Evolutionary conservation across 179 eudicot species (phyloP), one percentile per base, ranked within the genome.

Genomic region (Patellifolia procumbens): DNA sequence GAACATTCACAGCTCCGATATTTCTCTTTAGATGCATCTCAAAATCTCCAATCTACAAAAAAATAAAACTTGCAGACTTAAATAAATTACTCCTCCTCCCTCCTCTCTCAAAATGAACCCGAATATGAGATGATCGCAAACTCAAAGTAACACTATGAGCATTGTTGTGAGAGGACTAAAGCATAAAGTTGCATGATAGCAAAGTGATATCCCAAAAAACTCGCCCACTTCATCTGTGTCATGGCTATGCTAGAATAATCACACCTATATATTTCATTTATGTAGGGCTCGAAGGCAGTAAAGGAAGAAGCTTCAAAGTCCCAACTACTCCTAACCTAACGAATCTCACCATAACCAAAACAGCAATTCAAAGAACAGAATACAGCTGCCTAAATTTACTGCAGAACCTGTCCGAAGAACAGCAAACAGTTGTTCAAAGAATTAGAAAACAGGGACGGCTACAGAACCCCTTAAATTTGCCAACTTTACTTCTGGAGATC

Each of bases 11-110:
- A 39, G 86, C 84, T 74, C 85, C 91, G 75, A 93, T 78, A 72
- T 87, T 91, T 76, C 99, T 84, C 85, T 90, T 95, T 70, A 95
- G 79, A 85, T 91, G 95, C 95, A 95, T 85, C 85, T 95, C 91
- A 78, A 91, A 90, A 72, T 86, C 92, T 76, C 95, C 97, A 80
- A 91, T 80, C 98, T 91, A 65, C 66, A 48, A 73, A 37, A 81
- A 64, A 76, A 43, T 45, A 37, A 16, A 52, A 48, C 64, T 43
- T 60, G 32, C 32, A 63, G 52, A 61, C 39, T 62, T 61, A 34
- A 6, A 56, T 11, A 72, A 28, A 20, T n/a, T n/a, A n/a, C n/a
- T n/a, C n/a, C n/a, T n/a, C 37, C 31, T 12, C 12, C 13, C 37
- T 43, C 39, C 8, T n/a, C 0, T 20, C 7, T 52, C 22, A 20